Conservation (phyloP, 208 protist species). For the Leishmania martiniquensis region DNA sequence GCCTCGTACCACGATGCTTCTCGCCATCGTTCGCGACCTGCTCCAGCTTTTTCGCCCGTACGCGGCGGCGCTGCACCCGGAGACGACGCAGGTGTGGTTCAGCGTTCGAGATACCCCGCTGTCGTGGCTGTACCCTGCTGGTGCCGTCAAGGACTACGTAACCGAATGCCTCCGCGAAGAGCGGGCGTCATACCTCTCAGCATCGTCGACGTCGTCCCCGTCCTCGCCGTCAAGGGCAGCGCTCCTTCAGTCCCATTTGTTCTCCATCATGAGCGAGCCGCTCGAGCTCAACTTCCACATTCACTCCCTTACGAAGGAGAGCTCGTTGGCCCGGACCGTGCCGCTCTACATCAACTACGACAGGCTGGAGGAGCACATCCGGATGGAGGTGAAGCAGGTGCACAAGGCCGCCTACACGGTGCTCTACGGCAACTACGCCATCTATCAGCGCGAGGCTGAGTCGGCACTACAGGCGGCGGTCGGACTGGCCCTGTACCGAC, state of each 20-base stretch:
- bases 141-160: conserved; percentile 70
- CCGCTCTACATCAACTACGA: conserved; percentile 46
- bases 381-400: conserved; percentile 43
- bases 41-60: conserved; percentile 52
- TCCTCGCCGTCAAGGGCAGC: neutral
- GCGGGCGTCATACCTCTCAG: conserved; percentile 13
- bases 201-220: neutral
- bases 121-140: conserved; percentile 69
- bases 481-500: conserved; percentile 44
- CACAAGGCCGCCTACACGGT: conserved; percentile 62
- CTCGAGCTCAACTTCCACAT: conserved; percentile 52
- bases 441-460: conserved; percentile 40
- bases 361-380: conserved; percentile 43
- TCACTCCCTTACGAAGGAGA: conserved; percentile 38
- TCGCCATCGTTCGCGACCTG: conserved; percentile 59
- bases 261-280: conserved; percentile 30
- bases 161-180: conserved; percentile 31
- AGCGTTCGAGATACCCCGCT: conserved; percentile 44
- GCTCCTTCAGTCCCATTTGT: conserved; percentile 20
- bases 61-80: conserved; percentile 37
- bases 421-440: conserved; percentile 46
- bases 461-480: conserved; percentile 34
- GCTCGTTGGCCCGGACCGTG: conserved; percentile 29
- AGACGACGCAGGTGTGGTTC: conserved; percentile 65
- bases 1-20: conserved; percentile 65